A percentile compares a stretch with the other conserved stretches of the same genome.
These are phyloP conservation scores for Picochlorum costavermella DNA, from an alignment of 139 green algal genomes.

Conservation along the genomic window DNA sequence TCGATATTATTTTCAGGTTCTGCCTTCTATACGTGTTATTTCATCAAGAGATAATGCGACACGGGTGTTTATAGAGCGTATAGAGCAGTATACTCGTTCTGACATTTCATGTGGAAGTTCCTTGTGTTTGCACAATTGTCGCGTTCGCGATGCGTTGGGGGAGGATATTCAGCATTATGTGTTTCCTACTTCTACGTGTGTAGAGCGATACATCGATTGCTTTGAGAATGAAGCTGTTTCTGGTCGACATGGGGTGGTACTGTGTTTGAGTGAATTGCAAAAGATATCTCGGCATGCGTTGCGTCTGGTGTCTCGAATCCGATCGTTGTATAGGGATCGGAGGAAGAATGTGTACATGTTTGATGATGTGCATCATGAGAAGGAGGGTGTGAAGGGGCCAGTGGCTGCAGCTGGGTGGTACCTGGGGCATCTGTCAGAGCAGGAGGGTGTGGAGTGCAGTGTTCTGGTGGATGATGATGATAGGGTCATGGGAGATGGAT, in stretches of 20 bases:
- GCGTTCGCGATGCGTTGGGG: not conserved
- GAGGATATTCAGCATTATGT: not conserved
- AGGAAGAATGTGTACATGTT: constrained; percentile 41
- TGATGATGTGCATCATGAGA: constrained; percentile 46
- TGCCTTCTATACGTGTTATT: no score
- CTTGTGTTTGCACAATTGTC: not conserved
- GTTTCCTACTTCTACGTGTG: not conserved
- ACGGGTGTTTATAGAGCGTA: not conserved
- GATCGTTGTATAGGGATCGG: constrained; percentile 44
- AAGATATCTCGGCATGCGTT: constrained; percentile 17
- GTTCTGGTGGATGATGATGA: not conserved
- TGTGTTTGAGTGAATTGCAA: constrained; percentile 15
- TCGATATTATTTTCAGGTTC: no score
- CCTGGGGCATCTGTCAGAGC: constrained; percentile 33
- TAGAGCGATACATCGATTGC: not conserved
- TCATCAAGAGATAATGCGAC: not conserved
- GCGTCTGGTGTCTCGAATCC: constrained; percentile 27
- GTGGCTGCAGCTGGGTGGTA: constrained; percentile 26
- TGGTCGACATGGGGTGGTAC: not conserved
- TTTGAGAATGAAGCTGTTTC: not conserved
- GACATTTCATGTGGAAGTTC: not conserved
- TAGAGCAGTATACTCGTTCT: not conserved
- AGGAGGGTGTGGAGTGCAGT: constrained; percentile 3
- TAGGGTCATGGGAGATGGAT: not conserved
- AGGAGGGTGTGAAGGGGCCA: constrained; percentile 12